Base-by-base conservation (phyloP, 176 grass and related monocot genomes). In the Coix lacrymajobi region DNA sequence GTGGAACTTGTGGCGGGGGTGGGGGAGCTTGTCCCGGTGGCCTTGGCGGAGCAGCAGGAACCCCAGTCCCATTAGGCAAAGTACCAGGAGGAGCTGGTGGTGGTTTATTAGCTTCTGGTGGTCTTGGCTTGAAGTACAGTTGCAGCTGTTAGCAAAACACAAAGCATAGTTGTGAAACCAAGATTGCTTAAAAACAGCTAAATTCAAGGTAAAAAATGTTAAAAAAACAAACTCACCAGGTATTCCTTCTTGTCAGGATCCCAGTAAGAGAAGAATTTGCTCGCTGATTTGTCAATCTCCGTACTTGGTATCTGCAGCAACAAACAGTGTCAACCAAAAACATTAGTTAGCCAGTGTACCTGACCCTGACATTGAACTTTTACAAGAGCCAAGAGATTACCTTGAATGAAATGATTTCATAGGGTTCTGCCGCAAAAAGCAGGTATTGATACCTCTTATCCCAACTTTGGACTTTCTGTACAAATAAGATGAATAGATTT, bases 211-310 rank as follows among this genome's bases (percentile, higher is more conserved):
- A 69, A 73, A 76, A 64, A 45, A 17, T 20, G 46, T 79, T 38
- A 64, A 24, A 16, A 57, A 6, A 25, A 2, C 44, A 64, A 78
- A 86, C 86, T 51, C 62, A 94, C 96, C 72, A 94, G 85, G 64
- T 96, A 99, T 14, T 86, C 89, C 85, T 98, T 98, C 37, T 92
- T 87, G 73, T 99, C 96, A n/a, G 93, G 96, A 90, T 99, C 96
- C 96, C 96, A 99, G 81, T 93, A 88, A 11, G 89, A 88, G 76
- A 99, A 99, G 87, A 99, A 99, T 75, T 93, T 99, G 41, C 87
- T 71, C 29, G 91, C 79, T 72, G 89, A 85, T 79, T 96, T 99
- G 80, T 99, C 96, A 71, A 99, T 95, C 78, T 99, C 93, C 7
- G 87, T 92, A 66, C 96, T 99, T 57, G 96, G 91, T 87, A 99